Conservation (phyloP, 495 filamentous ascomycete species). For the Aspergillus kassunensis region DNA sequence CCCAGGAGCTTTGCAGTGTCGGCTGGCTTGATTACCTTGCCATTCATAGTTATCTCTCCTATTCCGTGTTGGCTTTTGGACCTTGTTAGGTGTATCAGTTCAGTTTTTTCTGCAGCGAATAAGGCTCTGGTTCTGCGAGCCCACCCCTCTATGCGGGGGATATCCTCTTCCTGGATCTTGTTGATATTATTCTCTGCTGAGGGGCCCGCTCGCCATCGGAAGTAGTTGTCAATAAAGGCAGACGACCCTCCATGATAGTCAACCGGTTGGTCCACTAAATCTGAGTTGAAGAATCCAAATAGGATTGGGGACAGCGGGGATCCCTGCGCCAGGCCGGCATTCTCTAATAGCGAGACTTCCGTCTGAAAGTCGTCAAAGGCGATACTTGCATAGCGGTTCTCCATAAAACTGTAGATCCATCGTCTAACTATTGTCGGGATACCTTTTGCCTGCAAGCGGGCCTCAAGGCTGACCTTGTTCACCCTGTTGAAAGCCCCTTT, state of each 20-base stretch:
- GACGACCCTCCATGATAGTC: constrained; percentile 16
- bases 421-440: constrained; percentile 17
- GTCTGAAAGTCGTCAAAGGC: constrained; percentile 24
- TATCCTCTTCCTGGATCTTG: constrained; percentile 17
- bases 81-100: constrained; percentile 25
- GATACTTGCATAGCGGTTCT: constrained; percentile 19
- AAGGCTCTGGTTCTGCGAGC: constrained; percentile 4
- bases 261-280: constrained; percentile 24
- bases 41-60: constrained; percentile 15
- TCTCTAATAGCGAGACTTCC: constrained; percentile 6
- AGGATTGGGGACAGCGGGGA: constrained; percentile 26
- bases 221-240: constrained; percentile 27
- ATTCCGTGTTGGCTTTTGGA: background rate
- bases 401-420: constrained; percentile 27
- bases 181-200: constrained; percentile 19
- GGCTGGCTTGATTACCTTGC: constrained; percentile 11
- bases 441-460: constrained; percentile 13
- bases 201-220: constrained; percentile 14
- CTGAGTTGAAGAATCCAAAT: constrained; percentile 27
- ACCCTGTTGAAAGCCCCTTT: constrained; percentile 32
- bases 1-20: constrained; percentile 22
- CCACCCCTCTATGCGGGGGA: constrained; percentile 20
- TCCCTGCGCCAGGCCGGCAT: constrained; percentile 26
- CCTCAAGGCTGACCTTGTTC: constrained; percentile 21
- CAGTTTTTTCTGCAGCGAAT: constrained; percentile 25